Percentiles rank a stretch among this genome's conserved stretches.
These are phyloP conservation scores for Pleurotus cornucopiae DNA, from an alignment of 768 basidiomycete genomes.

Conservation along the genomic window DNA sequence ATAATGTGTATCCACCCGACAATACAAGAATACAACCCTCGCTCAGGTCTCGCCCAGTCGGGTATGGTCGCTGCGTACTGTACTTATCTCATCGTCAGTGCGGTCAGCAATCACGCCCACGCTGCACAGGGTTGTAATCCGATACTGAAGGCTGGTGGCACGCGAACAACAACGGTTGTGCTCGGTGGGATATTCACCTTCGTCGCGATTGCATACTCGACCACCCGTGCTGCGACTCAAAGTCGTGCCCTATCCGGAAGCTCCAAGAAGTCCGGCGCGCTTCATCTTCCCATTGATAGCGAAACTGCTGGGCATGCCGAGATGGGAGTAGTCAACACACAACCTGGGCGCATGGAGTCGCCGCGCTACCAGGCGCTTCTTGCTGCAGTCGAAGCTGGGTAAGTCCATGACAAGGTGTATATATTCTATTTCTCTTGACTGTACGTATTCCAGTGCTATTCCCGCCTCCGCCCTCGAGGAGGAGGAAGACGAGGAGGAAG, in stretches of 20 bases:
- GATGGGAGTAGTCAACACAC: conserved; percentile 72
- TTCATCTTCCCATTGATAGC: conserved; percentile 58
- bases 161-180: conserved; percentile 82
- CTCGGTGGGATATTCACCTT: conserved; percentile 96
- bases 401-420: conserved; percentile 15
- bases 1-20: conserved; percentile 78
- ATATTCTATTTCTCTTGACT: background rate
- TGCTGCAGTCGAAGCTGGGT: conserved; percentile 97
- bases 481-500: conserved; percentile 73
- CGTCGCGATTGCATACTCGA: conserved; percentile 97
- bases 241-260: conserved; percentile 84
- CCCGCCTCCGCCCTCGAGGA: conserved; percentile 89
- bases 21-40: conserved; percentile 90
- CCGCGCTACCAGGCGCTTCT: conserved; percentile 91
- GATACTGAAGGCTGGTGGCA: conserved; percentile 58
- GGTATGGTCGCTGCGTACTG: conserved; percentile 98
- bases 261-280: conserved; percentile 55
- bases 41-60: conserved; percentile 91
- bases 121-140: conserved; percentile 79
- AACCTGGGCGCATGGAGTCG: conserved; percentile 79
- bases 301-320: conserved; percentile 58
- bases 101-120: conserved; percentile 89
- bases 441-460: conserved; percentile 56
- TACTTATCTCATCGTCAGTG: conserved; percentile 92
- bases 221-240: conserved; percentile 93